Evolutionary conservation across 1,139 yeast genomes (phyloP).

Genomic region (Lodderomyces parapsilosis): DNA sequence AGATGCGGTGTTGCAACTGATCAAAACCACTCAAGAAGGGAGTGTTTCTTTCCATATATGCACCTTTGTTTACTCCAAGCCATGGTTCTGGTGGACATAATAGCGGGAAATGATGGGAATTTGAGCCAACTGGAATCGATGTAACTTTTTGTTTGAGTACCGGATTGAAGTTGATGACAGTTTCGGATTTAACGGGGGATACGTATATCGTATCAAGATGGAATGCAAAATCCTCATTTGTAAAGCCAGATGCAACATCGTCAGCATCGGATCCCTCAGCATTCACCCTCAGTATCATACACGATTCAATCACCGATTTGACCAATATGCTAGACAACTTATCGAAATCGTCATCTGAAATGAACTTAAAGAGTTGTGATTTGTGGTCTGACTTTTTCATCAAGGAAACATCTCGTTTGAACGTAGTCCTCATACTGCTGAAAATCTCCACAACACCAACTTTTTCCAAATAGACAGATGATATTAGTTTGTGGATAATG

Average conservation of each 20-base stretch:
- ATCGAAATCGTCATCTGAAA: conserved; percentile 9
- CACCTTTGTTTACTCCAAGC: conserved; percentile 36
- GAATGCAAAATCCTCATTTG: neutral
- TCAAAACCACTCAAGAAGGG: conserved; percentile 27
- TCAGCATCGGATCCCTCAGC: neutral
- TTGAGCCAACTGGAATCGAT: neutral
- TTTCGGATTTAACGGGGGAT: neutral
- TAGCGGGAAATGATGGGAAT: conserved; percentile 31
- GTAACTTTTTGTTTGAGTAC: neutral
- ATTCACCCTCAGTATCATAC: conserved; percentile 1
- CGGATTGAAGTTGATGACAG: neutral
- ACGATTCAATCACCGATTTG: conserved; percentile 17
- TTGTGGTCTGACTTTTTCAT: neutral
- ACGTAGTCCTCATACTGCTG: conserved; percentile 6
- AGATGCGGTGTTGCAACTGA: conserved; percentile 19
- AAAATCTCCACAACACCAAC: conserved; percentile 4
- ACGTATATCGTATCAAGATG: neutral
- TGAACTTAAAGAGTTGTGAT: conserved; percentile 5
- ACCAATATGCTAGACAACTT: conserved; percentile 16
- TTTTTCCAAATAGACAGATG: conserved; percentile 1
- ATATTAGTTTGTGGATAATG: conserved; percentile 8
- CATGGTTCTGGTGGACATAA: conserved; percentile 39
- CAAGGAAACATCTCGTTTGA: neutral
- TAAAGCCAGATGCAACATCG: neutral
- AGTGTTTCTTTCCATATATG: conserved; percentile 27